Percentiles rank a stretch among this genome's conserved stretches.
Evolutionary conservation across 495 filamentous ascomycete genomes (phyloP).

Genomic region (Trichoderma asperelloides): DNA sequence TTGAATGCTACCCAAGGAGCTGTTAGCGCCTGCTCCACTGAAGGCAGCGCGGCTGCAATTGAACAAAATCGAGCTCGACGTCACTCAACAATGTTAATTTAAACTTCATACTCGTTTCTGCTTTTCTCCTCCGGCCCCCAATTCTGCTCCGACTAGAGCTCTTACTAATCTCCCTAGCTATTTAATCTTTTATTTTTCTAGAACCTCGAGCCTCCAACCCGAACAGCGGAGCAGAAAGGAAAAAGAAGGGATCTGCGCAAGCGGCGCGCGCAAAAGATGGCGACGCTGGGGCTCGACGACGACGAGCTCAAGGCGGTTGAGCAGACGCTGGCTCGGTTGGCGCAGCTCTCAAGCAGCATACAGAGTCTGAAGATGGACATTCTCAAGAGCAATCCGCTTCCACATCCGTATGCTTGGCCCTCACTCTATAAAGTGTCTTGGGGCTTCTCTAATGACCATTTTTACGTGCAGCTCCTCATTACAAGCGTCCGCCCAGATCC

Average conservation of each 20-base stretch:
- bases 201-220: background rate
- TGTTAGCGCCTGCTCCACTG: background rate
- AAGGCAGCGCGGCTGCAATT: background rate
- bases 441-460: background rate
- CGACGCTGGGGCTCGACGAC: constrained; percentile 35
- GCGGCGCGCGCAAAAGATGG: constrained; percentile 26
- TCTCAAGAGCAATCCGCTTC: constrained; percentile 26
- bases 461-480: constrained; percentile 49
- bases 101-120: background rate
- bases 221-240: background rate
- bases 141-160: background rate
- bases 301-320: constrained; percentile 69
- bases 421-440: background rate
- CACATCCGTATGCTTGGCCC: constrained; percentile 21
- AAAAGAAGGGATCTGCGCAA: background rate
- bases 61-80: background rate
- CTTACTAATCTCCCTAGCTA: background rate
- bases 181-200: background rate
- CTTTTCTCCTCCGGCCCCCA: background rate
- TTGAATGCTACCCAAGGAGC: background rate
- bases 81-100: background rate
- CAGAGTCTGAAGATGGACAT: constrained; percentile 43
- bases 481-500: constrained; percentile 55
- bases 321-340: constrained; percentile 61
- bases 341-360: constrained; percentile 59